Base-by-base conservation (phyloP, 108 stramenopile genomes). In the Halocafeteria seosinensis region DNA sequence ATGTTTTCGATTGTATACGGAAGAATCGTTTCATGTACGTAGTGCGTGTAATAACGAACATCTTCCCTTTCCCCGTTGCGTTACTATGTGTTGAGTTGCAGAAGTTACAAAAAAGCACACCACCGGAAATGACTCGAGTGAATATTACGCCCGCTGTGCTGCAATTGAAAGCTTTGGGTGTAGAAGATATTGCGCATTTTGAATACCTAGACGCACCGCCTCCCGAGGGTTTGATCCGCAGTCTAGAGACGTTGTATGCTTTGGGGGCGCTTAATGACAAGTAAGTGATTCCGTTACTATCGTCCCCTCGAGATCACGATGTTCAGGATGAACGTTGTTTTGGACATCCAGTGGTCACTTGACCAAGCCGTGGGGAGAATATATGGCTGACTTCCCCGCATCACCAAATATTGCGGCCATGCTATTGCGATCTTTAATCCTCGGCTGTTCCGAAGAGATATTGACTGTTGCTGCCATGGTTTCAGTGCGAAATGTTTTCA, bases 1-100 rank as follows among this genome's bases (percentile, higher is more conserved):
- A 0, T 51, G 34, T 9, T 59, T 25, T 23, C 64, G 62, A 23
- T 4, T 65, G 64, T 65, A 65, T 36, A 67, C 64, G 6, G 34
- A 32, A 3, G 64, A 17, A n/a, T n/a, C n/a, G n/a, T n/a, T n/a
- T n/a, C n/a, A n/a, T n/a, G n/a, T n/a, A n/a, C n/a, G n/a, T n/a
- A n/a, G n/a, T n/a, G n/a, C n/a, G n/a, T n/a, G n/a, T n/a, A n/a
- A n/a, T n/a, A n/a, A n/a, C n/a, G n/a, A n/a, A n/a, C n/a, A n/a
- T n/a, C n/a, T n/a, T n/a, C n/a, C n/a, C n/a, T n/a, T n/a, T n/a
- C n/a, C n/a, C n/a, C n/a, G n/a, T n/a, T n/a, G n/a, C n/a, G n/a
- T n/a, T n/a, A n/a, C n/a, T n/a, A n/a, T n/a, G n/a, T n/a, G n/a
- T n/a, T n/a, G n/a, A n/a, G n/a, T n/a, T n/a, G n/a, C n/a, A n/a